phyloP scores from a whole-genome alignment of 495 filamentous ascomycete species.

The Cladorrhinum samala region DNA sequence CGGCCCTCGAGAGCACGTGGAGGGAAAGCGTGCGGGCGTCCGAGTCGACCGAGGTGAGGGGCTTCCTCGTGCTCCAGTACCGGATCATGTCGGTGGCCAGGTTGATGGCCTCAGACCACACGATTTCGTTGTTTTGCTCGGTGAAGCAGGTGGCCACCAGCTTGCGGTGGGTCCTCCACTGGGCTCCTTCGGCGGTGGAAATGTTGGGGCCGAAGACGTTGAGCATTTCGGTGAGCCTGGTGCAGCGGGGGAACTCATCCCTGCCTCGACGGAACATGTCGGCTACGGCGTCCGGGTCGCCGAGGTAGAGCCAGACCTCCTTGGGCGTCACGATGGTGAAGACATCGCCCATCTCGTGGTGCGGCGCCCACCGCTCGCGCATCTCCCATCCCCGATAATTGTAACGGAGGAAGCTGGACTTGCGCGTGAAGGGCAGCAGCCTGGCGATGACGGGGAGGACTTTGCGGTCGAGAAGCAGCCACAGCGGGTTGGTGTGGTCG shows the following conservation, averaged over 20 bases:
- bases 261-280: constrained; percentile 32
- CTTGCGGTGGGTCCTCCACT: constrained; percentile 46
- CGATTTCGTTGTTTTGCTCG: constrained; percentile 42
- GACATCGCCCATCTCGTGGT: constrained; percentile 35
- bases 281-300: constrained; percentile 33
- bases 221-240: constrained; percentile 30
- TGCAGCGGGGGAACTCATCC: constrained; percentile 39
- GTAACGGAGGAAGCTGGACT: constrained; percentile 29
- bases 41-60: constrained; percentile 19
- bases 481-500: constrained; percentile 26
- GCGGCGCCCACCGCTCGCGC: constrained; percentile 31
- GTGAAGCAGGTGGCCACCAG: constrained; percentile 38
- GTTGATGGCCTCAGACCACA: constrained; percentile 39
- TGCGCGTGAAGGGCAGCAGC: constrained; percentile 19
- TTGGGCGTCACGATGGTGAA: constrained; percentile 41
- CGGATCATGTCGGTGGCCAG: constrained; percentile 45
- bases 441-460: constrained; percentile 14
- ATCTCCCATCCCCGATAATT: constrained; percentile 32
- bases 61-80: constrained; percentile 30
- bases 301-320: constrained; percentile 35
- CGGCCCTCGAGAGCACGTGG: constrained; percentile 38
- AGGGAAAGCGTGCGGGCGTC: constrained; percentile 41
- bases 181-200: constrained; percentile 31
- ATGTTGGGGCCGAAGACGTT: constrained; percentile 45
- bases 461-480: constrained; percentile 22